A percentile compares a stretch with the other conserved stretches of the same genome.
These are phyloP conservation scores for Actinomucor elegans DNA, from an alignment of 371 early-diverging fungal genomes.

Conservation along the genomic window DNA sequence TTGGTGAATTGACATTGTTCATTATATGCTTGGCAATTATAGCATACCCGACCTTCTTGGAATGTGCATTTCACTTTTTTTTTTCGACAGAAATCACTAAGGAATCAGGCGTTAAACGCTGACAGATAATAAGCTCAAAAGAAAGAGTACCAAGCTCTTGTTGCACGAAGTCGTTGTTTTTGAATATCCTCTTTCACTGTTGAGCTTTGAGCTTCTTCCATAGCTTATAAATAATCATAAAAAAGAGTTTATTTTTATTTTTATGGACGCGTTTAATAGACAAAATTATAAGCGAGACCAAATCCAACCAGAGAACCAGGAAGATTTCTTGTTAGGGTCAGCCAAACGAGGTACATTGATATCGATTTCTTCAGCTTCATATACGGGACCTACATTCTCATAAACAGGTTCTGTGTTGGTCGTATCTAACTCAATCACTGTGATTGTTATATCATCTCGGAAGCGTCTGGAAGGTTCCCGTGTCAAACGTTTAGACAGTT, in stretches of 20 bases:
- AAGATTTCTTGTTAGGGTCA: constrained; percentile 8
- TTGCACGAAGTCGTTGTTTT: not conserved
- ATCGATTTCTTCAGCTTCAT: constrained; percentile 28
- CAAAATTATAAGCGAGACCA: constrained; percentile 33
- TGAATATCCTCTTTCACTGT: no score
- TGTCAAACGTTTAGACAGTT: constrained; percentile 47
- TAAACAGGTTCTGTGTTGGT: not conserved
- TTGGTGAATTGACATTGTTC: constrained; percentile 23
- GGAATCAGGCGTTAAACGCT: no score
- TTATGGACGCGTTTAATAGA: not conserved
- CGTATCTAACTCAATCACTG: constrained; percentile 71
- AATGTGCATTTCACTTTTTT: constrained; percentile 38
- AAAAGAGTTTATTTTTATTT: not conserved
- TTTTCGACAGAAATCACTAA: constrained; percentile 37
- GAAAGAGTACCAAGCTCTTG: constrained; percentile 1
- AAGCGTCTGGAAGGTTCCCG: constrained; percentile 63
- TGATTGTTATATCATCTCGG: constrained; percentile 94
- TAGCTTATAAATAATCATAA: no score
- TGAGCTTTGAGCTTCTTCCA: no score
- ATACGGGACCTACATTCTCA: constrained; percentile 28
- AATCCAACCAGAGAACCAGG: constrained; percentile 42
- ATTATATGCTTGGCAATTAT: constrained; percentile 31
- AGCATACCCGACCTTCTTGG: constrained; percentile 25
- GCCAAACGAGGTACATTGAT: constrained; percentile 25
- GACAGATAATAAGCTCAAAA: no score